These are phyloP conservation scores for Stygiomarasmius scandens DNA, from an alignment of 1,284 basidiomycete species.

Conservation along the genomic window DNA sequence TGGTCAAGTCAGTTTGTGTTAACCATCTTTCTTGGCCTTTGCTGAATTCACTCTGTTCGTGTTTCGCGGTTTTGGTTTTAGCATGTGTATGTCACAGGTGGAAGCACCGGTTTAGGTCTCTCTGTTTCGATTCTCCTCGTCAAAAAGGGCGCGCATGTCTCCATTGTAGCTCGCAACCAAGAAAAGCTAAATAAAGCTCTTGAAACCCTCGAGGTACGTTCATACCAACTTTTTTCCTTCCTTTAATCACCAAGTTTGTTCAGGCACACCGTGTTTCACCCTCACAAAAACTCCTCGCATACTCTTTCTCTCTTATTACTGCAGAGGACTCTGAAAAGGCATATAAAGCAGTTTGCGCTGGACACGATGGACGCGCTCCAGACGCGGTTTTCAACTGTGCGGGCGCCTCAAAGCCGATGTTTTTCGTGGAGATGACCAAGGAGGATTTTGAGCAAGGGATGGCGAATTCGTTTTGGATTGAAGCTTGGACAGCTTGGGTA, in stretches of 20 bases:
- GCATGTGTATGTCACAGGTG: slow-evolving; percentile 83
- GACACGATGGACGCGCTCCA: slow-evolving; percentile 60
- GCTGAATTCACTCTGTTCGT: not conserved
- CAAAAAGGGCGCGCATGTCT: slow-evolving; percentile 77
- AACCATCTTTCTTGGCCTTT: not conserved
- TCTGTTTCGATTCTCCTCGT: slow-evolving; percentile 71
- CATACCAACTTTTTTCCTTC: not conserved
- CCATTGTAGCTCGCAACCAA: slow-evolving; percentile 77
- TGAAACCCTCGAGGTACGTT: slow-evolving; percentile 60
- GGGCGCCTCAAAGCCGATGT: slow-evolving; percentile 68
- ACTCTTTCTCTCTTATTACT: slow-evolving; percentile 66
- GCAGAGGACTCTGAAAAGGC: slow-evolving; percentile 56
- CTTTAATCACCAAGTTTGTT: not conserved
- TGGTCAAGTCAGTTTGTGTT: slow-evolving; percentile 35
- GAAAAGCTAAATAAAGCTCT: slow-evolving; percentile 62
- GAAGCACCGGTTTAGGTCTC: slow-evolving; percentile 79
- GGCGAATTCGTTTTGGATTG: slow-evolving; percentile 67
- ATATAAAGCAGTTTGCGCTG: slow-evolving; percentile 59
- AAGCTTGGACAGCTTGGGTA: slow-evolving; percentile 81
- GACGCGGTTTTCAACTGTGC: slow-evolving; percentile 85
- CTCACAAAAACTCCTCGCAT: slow-evolving; percentile 60
- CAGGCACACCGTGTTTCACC: slow-evolving; percentile 48
- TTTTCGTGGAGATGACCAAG: slow-evolving; percentile 72
- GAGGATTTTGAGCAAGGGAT: slow-evolving; percentile 61
- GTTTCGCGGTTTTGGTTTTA: slow-evolving; percentile 25